Percentiles rank a stretch among this genome's conserved stretches.
Evolutionary conservation across 139 green algal genomes (phyloP).

Genomic region (Helicosporidium sp.): DNA sequence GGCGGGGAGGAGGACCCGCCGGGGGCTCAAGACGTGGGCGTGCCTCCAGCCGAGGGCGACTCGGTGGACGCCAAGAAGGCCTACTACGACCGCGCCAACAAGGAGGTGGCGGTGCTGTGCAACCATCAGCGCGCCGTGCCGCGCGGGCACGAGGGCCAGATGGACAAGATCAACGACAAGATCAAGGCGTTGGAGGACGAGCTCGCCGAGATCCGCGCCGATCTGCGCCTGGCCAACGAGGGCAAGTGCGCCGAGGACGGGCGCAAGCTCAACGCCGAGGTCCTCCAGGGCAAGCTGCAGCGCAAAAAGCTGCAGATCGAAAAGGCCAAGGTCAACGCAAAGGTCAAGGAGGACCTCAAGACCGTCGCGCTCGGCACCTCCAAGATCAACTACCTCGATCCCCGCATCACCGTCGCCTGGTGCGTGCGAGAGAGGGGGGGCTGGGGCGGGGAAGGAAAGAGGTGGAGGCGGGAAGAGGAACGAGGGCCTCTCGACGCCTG

Average conservation of each 20-base stretch:
- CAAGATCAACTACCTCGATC: constrained; percentile 99
- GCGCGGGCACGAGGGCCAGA: constrained; percentile 67
- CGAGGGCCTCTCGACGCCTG: no score
- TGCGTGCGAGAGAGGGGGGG: no score
- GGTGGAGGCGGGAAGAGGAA: no score
- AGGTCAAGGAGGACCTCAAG: constrained; percentile 78
- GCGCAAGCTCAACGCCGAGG: constrained; percentile 24
- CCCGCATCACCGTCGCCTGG: constrained; percentile 93
- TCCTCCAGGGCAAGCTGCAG: constrained; percentile 15
- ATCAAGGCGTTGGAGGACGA: constrained; percentile 27
- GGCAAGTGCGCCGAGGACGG: constrained; percentile 27
- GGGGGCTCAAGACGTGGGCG: no score
- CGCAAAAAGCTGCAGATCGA: constrained; percentile 40
- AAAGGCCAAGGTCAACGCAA: constrained; percentile 35
- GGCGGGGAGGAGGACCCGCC: constrained; percentile 13
- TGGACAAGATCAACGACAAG: constrained; percentile 53
- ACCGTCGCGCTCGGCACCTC: constrained; percentile 91
- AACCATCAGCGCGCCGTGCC: constrained; percentile 87
- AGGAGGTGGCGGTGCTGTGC: constrained; percentile 97
- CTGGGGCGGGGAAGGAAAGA: neutral
- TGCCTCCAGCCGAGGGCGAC: neutral
- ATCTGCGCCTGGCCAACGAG: constrained; percentile 32
- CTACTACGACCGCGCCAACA: constrained; percentile 91
- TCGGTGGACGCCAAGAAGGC: constrained; percentile 31
- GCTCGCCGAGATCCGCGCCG: constrained; percentile 27